phyloP scores from a whole-genome alignment of 192 early-diverging fungal genomes.

The Geranomyces michiganensis region DNA sequence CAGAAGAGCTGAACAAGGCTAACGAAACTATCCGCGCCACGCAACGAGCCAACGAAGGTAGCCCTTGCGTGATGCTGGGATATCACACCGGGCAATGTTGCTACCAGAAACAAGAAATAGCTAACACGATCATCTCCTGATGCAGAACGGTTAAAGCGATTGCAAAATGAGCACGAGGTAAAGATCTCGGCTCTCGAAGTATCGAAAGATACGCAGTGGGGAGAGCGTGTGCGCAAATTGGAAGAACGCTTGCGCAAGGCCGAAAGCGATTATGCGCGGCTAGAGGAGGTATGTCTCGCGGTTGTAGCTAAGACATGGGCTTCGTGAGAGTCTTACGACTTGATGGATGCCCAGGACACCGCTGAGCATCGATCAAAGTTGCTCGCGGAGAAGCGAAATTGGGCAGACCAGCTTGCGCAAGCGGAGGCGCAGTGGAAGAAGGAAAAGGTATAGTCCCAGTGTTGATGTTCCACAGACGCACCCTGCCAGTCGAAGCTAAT shows the following conservation, averaged over 20 bases:
- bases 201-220: constrained; percentile 34
- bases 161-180: constrained; percentile 24
- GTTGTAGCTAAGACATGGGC: too few relatives aligned
- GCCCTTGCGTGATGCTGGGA: too few relatives aligned
- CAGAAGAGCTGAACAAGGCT: constrained; percentile 49
- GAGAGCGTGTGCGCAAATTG: constrained; percentile 14
- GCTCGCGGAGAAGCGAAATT: constrained; percentile 36
- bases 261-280: constrained; percentile 23
- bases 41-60: neutral
- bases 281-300: constrained; percentile 28
- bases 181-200: constrained; percentile 30
- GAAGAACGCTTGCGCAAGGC: constrained; percentile 29
- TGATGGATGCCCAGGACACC: constrained; percentile 19
- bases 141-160: constrained; percentile 28
- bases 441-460: constrained; percentile 37
- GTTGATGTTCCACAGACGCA: too few relatives aligned
- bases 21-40: constrained; percentile 40
- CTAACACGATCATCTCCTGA: too few relatives aligned
- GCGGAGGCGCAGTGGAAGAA: constrained; percentile 27
- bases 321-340: too few relatives aligned
- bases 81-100: too few relatives aligned
- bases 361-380: constrained; percentile 25
- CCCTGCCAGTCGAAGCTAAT: too few relatives aligned
- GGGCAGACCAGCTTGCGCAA: constrained; percentile 27
- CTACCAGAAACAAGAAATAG: too few relatives aligned